Evolutionary conservation across 2,329 filamentous ascomycete species (phyloP).

Genomic region (Diaporthe vexans): DNA sequence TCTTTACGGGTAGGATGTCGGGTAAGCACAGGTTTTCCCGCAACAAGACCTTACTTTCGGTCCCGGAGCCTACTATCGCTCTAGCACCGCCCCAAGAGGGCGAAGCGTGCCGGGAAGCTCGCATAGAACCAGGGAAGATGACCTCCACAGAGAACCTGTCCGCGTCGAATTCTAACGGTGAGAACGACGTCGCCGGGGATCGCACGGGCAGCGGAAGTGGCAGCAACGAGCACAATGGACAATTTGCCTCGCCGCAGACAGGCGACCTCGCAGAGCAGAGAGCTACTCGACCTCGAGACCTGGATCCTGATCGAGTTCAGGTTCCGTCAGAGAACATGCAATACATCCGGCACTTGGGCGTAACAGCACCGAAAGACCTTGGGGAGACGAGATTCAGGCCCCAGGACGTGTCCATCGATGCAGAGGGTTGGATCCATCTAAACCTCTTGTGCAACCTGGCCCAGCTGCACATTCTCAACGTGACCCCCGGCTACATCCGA

Average conservation of each 20-base stretch:
- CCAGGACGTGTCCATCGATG: constrained; percentile 69
- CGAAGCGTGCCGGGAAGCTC: constrained; percentile 63
- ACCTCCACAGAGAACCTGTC: constrained; percentile 60
- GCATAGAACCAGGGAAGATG: constrained; percentile 59
- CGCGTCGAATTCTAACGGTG: constrained; percentile 62
- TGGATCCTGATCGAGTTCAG: constrained; percentile 84
- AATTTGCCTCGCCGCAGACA: constrained; percentile 58
- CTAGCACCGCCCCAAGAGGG: constrained; percentile 35
- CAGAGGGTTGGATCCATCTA: constrained; percentile 85
- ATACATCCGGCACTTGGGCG: constrained; percentile 81
- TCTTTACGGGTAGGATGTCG: constrained; percentile 80
- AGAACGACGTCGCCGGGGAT: constrained; percentile 58
- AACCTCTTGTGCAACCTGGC: constrained; percentile 86
- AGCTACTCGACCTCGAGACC: constrained; percentile 80
- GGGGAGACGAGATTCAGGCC: constrained; percentile 55
- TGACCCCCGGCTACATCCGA: constrained; percentile 83
- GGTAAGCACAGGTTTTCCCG: constrained; percentile 44
- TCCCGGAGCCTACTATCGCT: constrained; percentile 24
- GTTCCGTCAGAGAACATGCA: constrained; percentile 83
- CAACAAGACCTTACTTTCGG: constrained; percentile 10
- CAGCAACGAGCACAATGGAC: constrained; percentile 49
- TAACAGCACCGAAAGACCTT: constrained; percentile 58
- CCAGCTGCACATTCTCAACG: constrained; percentile 87
- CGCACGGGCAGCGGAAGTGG: constrained; percentile 47
- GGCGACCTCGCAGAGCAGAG: constrained; percentile 74